Evolutionary conservation across 495 filamentous ascomycete genomes (phyloP), one percentile per base, ranked within the genome.

Genomic region (Cairneyella variabilis): DNA sequence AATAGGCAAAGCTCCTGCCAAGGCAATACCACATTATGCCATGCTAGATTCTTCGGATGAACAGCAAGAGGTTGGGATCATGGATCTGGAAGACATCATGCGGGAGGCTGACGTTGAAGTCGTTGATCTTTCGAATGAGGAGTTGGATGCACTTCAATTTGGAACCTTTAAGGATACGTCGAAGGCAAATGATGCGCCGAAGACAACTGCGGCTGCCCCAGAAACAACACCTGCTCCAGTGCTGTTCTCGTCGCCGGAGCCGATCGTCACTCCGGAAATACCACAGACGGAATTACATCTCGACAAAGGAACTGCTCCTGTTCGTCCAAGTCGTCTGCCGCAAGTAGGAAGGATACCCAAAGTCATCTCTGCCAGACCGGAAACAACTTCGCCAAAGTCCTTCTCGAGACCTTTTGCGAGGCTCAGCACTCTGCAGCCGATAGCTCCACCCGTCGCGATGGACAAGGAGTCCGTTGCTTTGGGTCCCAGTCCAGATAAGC

Each of bases 341-440:
- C 91, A 90, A 60, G 83, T 97, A 49, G 92, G 91, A 11, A 85
- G 92, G 9, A 97, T 97, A 54, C 92, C 92, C 18, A 84, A 84
- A 59, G 90, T 97, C 10, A 80, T 92, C 30, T 91, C 85, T 36
- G 85, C 85, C 51, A 79, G 84, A 40, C 79, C 84, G 30, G 83
- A 87, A 56, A 79, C 76, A 48, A 83, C 83, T 4, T 83, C 88
- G 2, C 76, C 86, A 12, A 85, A 86, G 65, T 95, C 91, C 14
- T 96, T 95, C 64, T 96, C 91, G 1, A 74, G 91, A 36, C 91
- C 91, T 1, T 90, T 90, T 60, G 78, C 75, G 50, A 66, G 74
- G 26, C 69, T 68, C 28, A 46, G 68, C 18, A 62, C 65, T 26
- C 67, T 69, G 9, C 69, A 71, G 11, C 60, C 76, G 59, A 58